Conservation (phyloP, 2,329 filamentous ascomycete genomes). For the Monosporascus sp. region DNA sequence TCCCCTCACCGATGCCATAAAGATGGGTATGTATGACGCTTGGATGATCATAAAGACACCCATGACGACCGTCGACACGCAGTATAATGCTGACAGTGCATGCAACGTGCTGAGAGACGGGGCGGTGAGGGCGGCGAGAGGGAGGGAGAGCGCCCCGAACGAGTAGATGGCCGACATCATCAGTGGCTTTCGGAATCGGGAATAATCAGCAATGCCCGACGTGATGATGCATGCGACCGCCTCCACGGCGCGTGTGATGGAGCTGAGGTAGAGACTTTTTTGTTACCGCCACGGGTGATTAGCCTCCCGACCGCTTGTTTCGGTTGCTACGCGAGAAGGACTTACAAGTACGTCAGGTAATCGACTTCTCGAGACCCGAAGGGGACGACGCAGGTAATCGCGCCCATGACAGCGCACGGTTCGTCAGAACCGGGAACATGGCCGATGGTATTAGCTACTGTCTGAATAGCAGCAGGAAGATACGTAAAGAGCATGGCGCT, state of each 20-base stretch:
- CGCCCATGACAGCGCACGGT: conserved; percentile 7
- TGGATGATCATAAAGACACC: conserved; percentile 1
- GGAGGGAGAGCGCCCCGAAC: conserved; percentile 9
- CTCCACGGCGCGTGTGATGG: conserved; percentile 9
- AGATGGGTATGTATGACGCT: background rate
- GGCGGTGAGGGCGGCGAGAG: conserved; percentile 6
- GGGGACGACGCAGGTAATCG: conserved; percentile 9
- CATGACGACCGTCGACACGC: conserved; percentile 6
- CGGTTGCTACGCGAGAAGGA: no score
- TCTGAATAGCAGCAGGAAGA: conserved; percentile 10
- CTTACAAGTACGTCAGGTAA: conserved; percentile 7
- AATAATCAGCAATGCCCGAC: conserved; percentile 11
- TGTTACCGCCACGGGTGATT: no score
- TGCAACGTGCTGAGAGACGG: conserved; percentile 5
- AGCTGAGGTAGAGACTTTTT: conserved; percentile 7
- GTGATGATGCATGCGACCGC: conserved; percentile 6
- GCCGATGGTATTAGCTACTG: conserved; percentile 9
- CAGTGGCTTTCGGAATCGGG: conserved; percentile 8
- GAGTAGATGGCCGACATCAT: conserved; percentile 10
- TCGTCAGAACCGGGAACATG: conserved; percentile 10
- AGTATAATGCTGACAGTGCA: conserved; percentile 6
- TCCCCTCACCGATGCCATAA: background rate
- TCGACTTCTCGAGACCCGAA: conserved; percentile 10
- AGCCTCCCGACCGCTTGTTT: no score
- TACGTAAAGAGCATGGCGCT: conserved; percentile 8